These are phyloP conservation scores for Fomitopsis serialis DNA, from an alignment of 768 basidiomycete genomes.

Conservation along the genomic window DNA sequence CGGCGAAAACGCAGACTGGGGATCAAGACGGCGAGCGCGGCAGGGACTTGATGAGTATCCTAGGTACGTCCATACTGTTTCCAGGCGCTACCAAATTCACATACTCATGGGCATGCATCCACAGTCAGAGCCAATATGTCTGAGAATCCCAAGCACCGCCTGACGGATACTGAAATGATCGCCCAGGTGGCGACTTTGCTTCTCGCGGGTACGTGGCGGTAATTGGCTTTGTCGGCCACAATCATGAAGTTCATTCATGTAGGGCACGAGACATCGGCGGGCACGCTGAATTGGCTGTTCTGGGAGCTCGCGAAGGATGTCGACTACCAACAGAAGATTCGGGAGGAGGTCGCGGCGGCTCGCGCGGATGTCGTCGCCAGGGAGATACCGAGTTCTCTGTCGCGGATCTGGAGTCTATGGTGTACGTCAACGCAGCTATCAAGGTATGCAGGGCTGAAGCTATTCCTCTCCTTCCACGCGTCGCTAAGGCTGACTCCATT, in stretches of 20 bases:
- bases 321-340: constrained; percentile 19
- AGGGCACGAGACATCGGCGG: constrained; percentile 29
- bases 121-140: constrained; percentile 26
- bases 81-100: background rate
- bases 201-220: constrained; percentile 7
- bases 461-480: background rate
- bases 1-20: background rate
- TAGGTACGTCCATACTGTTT: constrained; percentile 14
- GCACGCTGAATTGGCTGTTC: constrained; percentile 23
- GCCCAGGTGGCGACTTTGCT: constrained; percentile 23
- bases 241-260: background rate
- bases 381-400: constrained; percentile 23
- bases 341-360: constrained; percentile 21
- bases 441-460: constrained; percentile 21
- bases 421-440: constrained; percentile 24
- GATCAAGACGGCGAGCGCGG: constrained; percentile 16
- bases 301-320: constrained; percentile 25
- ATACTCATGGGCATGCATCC: background rate
- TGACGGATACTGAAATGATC: constrained; percentile 27
- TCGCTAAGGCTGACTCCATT: background rate
- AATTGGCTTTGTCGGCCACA: background rate
- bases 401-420: constrained; percentile 28
- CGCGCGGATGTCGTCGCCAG: constrained; percentile 16
- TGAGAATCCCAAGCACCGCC: constrained; percentile 21
- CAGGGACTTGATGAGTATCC: constrained; percentile 30